phyloP scores from a whole-genome alignment of 2,329 filamentous ascomycete genomes.

The Hymenoscyphus infarciens region DNA sequence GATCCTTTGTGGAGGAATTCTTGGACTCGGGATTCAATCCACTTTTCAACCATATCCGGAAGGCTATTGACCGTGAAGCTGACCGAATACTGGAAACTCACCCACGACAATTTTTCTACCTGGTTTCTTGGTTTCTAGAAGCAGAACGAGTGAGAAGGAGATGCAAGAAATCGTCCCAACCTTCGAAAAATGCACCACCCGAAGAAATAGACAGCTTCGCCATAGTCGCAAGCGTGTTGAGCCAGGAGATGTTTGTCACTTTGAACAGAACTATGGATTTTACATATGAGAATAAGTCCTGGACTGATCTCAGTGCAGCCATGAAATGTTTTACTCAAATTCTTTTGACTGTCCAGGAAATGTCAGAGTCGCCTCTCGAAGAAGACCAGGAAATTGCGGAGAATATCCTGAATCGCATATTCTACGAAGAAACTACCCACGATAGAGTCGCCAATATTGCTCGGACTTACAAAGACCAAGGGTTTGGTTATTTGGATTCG shows the following conservation, averaged over 20 bases:
- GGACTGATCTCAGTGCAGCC: slow-evolving; percentile 79
- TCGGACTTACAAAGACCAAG: slow-evolving; percentile 86
- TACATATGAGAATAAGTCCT: slow-evolving; percentile 76
- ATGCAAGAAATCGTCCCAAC: slow-evolving; percentile 53
- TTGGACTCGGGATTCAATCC: slow-evolving; percentile 95
- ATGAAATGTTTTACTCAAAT: slow-evolving; percentile 97
- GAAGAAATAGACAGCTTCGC: slow-evolving; percentile 73
- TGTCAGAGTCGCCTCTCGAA: slow-evolving; percentile 77
- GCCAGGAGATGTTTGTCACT: slow-evolving; percentile 91
- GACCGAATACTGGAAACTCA: slow-evolving; percentile 76
- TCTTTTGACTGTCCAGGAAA: slow-evolving; percentile 85
- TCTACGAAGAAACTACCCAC: slow-evolving; percentile 94
- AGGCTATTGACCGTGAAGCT: slow-evolving; percentile 85
- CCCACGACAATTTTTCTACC: slow-evolving; percentile 83
- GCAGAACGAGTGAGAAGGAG: slow-evolving; percentile 73
- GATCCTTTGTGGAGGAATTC: slow-evolving; percentile 85
- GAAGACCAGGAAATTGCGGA: slow-evolving; percentile 98
- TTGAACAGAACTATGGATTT: slow-evolving; percentile 79
- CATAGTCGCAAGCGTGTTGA: slow-evolving; percentile 82
- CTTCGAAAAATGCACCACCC: slow-evolving; percentile 40
- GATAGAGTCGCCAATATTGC: slow-evolving; percentile 79
- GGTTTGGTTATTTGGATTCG: slow-evolving; percentile 88
- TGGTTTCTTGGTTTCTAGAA: slow-evolving; percentile 87
- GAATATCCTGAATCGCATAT: slow-evolving; percentile 94
- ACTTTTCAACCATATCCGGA: slow-evolving; percentile 77